These are phyloP conservation scores for Suhomyces maxii DNA, from an alignment of 1,139 yeast species.

Conservation along the genomic window DNA sequence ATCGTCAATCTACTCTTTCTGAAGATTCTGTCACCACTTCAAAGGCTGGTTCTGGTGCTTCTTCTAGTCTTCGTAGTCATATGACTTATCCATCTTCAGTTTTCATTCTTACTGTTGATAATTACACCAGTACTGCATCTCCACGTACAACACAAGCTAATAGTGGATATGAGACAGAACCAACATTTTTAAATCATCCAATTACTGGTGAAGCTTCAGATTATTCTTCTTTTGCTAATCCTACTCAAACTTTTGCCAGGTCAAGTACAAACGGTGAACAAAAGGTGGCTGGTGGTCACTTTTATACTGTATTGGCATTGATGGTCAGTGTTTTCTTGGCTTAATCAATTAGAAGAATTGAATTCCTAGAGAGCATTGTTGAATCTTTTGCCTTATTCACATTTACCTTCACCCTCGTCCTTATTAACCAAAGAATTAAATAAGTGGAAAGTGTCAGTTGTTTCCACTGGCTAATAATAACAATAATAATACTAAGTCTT, in stretches of 20 bases:
- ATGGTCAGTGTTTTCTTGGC: conserved; percentile 9
- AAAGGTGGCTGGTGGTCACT: conserved; percentile 5
- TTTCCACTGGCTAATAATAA: too few species aligned
- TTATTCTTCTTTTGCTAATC: conserved; percentile 11
- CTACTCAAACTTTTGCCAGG: conserved; percentile 8
- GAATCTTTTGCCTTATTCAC: too few species aligned
- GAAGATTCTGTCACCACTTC: background rate
- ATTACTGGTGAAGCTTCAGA: conserved; percentile 14
- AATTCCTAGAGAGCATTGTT: background rate
- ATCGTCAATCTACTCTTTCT: conserved; percentile 6
- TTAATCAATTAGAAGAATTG: background rate
- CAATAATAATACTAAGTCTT: too few species aligned
- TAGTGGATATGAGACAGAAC: conserved; percentile 2
- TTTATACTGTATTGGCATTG: conserved; percentile 9
- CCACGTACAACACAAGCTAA: background rate
- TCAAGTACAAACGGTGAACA: conserved; percentile 10
- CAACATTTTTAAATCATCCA: conserved; percentile 15
- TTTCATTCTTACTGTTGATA: conserved; percentile 11
- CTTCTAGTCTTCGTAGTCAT: background rate
- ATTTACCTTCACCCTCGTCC: too few species aligned
- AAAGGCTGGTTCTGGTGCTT: background rate
- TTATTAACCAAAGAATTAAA: too few species aligned
- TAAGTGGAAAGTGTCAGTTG: too few species aligned
- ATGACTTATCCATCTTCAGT: conserved; percentile 1
- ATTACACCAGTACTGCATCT: conserved; percentile 5